Conservation (phyloP, 805 yeast genomes). For the Wickerhamomyces mucosus region DNA sequence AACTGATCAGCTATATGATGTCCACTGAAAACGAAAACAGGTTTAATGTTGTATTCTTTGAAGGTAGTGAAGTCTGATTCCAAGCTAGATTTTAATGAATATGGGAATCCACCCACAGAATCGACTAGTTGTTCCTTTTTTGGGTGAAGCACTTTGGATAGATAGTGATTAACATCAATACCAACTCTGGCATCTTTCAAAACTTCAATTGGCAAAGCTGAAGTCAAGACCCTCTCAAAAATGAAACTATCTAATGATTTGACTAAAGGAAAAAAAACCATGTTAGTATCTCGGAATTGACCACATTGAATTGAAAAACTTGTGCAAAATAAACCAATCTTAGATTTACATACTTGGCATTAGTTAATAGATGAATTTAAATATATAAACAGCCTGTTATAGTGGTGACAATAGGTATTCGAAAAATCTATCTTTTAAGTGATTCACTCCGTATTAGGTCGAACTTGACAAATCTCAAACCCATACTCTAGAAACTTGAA, state of each 20-base stretch:
- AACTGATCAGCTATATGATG: constrained; percentile 30
- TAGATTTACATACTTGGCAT: too few species aligned
- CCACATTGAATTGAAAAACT: too few species aligned
- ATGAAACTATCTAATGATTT: constrained; percentile 58
- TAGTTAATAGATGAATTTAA: too few species aligned
- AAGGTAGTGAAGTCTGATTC: constrained; percentile 56
- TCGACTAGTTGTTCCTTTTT: constrained; percentile 62
- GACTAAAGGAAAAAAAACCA: constrained; percentile 20
- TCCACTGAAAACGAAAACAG: constrained; percentile 75
- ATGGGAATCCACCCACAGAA: constrained; percentile 78
- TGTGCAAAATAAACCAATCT: too few species aligned
- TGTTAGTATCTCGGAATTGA: neutral
- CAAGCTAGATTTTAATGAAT: constrained; percentile 44
- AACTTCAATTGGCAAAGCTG: constrained; percentile 51
- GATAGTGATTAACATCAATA: constrained; percentile 75
- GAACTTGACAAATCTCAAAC: too few species aligned
- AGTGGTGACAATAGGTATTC: too few species aligned
- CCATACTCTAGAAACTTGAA: too few species aligned
- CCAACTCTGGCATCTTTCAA: constrained; percentile 65
- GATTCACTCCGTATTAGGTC: too few species aligned
- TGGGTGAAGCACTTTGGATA: constrained; percentile 48
- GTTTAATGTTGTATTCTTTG: constrained; percentile 55
- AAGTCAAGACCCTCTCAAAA: constrained; percentile 56
- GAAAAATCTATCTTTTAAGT: too few species aligned
- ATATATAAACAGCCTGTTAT: too few species aligned